Conservation (phyloP, 2,329 filamentous ascomycete species). For the Fusarium nodosum region DNA sequence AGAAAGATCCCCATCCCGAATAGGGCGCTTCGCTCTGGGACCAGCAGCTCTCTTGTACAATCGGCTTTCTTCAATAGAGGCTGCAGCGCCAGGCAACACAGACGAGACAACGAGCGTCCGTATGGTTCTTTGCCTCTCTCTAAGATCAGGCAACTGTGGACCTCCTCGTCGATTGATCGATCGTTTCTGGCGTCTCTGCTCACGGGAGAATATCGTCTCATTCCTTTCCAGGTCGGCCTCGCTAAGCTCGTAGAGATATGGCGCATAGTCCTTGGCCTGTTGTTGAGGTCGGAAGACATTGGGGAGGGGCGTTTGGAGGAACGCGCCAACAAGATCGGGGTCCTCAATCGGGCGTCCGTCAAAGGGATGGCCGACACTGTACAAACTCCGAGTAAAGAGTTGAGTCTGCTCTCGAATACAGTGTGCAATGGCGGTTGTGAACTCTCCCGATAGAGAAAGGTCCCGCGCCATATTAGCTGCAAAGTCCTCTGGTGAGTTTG, state of each 20-base stretch:
- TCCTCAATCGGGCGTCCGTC: slow-evolving; percentile 95
- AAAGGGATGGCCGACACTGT: slow-evolving; percentile 93
- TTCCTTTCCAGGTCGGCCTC: slow-evolving; percentile 91
- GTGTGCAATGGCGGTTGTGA: slow-evolving; percentile 96
- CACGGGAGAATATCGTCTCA: slow-evolving; percentile 91
- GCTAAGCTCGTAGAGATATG: slow-evolving; percentile 93
- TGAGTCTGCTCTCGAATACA: slow-evolving; percentile 97
- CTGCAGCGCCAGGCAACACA: slow-evolving; percentile 88
- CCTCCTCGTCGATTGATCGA: slow-evolving; percentile 95
- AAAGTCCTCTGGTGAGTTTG: slow-evolving; percentile 96
- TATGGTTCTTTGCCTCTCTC: slow-evolving; percentile 93
- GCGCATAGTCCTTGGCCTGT: slow-evolving; percentile 92
- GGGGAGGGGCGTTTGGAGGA: slow-evolving; percentile 85
- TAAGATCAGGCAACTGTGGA: slow-evolving; percentile 93
- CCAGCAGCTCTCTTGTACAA: slow-evolving; percentile 84
- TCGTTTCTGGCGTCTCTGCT: slow-evolving; percentile 93
- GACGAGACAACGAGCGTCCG: slow-evolving; percentile 93
- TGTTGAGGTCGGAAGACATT: slow-evolving; percentile 91
- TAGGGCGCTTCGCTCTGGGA: slow-evolving; percentile 67
- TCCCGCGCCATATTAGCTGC: slow-evolving; percentile 90
- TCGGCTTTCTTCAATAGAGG: slow-evolving; percentile 84
- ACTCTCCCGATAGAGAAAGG: slow-evolving; percentile 92
- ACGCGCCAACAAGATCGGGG: slow-evolving; percentile 85
- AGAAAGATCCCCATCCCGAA: slow-evolving; percentile 77
- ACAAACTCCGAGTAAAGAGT: slow-evolving; percentile 92